phyloP scores from a whole-genome alignment of 1,284 basidiomycete species.

The Leccinum pseudoinsigne region DNA sequence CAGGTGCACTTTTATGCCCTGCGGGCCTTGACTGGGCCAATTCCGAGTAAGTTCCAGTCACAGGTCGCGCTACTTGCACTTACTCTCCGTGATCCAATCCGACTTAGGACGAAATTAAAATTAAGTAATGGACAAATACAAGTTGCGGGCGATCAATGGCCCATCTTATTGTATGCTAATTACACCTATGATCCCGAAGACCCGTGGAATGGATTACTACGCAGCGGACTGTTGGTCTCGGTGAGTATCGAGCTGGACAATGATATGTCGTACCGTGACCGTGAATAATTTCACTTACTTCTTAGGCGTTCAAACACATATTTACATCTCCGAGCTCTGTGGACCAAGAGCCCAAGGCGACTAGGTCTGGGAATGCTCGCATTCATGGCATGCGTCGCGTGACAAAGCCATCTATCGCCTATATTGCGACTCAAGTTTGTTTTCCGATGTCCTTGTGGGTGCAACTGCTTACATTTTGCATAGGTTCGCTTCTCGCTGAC shows the following conservation, averaged over 20 bases:
- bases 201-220: neutral
- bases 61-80: no score
- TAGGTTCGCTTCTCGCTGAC: neutral
- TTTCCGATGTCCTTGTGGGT: neutral
- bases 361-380: neutral
- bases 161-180: neutral
- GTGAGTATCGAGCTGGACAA: no score
- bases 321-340: neutral
- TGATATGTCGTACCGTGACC: no score
- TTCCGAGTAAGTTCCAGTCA: no score
- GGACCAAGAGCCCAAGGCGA: neutral
- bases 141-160: neutral
- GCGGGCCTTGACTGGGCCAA: no score
- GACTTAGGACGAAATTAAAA: no score
- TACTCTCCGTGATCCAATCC: no score
- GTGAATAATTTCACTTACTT: neutral
- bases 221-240: neutral
- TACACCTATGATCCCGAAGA: neutral
- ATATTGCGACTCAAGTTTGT: neutral
- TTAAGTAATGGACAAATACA: neutral
- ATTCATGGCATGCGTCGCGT: neutral
- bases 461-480: no score
- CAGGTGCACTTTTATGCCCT: no score
- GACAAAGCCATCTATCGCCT: neutral
- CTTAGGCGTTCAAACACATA: neutral